Percentiles rank a stretch among this genome's conserved stretches.
Evolutionary conservation across 192 early-diverging fungal genomes (phyloP).

Genomic region (Chytriomyces sp.): DNA sequence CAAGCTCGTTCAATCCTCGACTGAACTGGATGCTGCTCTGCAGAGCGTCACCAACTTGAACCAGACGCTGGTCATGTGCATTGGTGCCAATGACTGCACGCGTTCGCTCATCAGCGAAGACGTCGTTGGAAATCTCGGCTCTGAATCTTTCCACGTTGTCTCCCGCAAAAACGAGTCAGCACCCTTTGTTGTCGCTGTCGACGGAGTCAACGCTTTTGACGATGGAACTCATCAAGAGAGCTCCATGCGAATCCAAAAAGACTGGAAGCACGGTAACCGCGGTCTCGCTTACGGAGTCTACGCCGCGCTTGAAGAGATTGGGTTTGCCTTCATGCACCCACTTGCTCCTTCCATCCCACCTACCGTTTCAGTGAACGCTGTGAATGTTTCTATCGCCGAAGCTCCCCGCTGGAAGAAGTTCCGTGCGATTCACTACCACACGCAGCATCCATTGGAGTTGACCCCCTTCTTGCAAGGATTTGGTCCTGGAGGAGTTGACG

Average conservation of each 20-base stretch:
- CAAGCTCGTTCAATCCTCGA: conserved; percentile 5
- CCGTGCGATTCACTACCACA: conserved; percentile 41
- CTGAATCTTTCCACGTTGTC: conserved; percentile 22
- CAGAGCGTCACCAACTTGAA: not conserved
- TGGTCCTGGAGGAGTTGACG: conserved; percentile 9
- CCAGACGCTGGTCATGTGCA: conserved; percentile 19
- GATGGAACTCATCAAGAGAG: not conserved
- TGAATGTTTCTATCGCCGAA: conserved; percentile 1
- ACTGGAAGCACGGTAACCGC: conserved; percentile 35
- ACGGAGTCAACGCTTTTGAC: conserved; percentile 22
- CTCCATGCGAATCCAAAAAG: conserved; percentile 7
- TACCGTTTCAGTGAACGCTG: not conserved
- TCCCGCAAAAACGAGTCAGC: not conserved
- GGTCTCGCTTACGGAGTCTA: conserved; percentile 37
- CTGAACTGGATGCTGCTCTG: not conserved
- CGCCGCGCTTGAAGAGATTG: conserved; percentile 35
- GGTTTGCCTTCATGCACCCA: conserved; percentile 39
- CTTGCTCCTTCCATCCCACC: conserved; percentile 34
- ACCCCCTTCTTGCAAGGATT: conserved; percentile 33
- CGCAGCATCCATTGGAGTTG: conserved; percentile 39
- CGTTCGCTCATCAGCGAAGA: not conserved
- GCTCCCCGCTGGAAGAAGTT: conserved; percentile 33
- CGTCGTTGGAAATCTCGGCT: not conserved
- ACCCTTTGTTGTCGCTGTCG: conserved; percentile 16
- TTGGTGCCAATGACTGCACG: conserved; percentile 30